These are phyloP conservation scores for Dactylellina parvicollis DNA, from an alignment of 2,329 filamentous ascomycete genomes.

Conservation along the genomic window DNA sequence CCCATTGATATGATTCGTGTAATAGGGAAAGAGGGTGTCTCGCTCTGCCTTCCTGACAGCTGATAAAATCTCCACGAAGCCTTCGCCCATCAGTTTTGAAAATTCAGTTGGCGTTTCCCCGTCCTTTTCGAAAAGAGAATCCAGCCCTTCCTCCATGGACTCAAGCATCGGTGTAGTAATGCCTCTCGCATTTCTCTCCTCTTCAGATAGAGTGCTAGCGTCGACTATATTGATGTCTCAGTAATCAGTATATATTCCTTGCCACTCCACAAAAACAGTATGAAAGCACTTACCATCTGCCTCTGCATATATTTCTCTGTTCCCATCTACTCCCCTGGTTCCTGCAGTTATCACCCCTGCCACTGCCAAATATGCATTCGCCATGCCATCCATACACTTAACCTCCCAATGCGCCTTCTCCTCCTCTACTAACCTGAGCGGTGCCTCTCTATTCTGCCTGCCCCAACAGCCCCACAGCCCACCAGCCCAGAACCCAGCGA, in stretches of 20 bases:
- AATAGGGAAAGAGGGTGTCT: conserved; percentile 68
- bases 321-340: conserved; percentile 66
- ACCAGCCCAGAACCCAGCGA: conserved; percentile 79
- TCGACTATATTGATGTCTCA: conserved; percentile 64
- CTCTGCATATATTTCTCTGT: conserved; percentile 65
- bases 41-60: conserved; percentile 24
- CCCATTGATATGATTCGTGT: conserved; percentile 69
- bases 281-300: conserved; percentile 63
- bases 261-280: neutral
- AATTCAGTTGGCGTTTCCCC: conserved; percentile 60
- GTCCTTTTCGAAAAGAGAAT: conserved; percentile 65
- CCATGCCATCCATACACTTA: conserved; percentile 79
- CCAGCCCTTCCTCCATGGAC: conserved; percentile 68
- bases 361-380: conserved; percentile 79
- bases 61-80: conserved; percentile 18
- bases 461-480: conserved; percentile 83
- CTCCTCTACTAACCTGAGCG: conserved; percentile 72
- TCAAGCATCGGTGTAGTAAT: conserved; percentile 68
- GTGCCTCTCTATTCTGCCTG: conserved; percentile 79
- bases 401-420: conserved; percentile 76
- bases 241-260: conserved; percentile 5
- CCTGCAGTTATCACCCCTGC: conserved; percentile 72
- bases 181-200: conserved; percentile 66
- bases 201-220: conserved; percentile 65
- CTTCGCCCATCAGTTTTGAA: conserved; percentile 63